phyloP scores from a whole-genome alignment of 805 yeast species.

The Huiozyma naganishii region DNA sequence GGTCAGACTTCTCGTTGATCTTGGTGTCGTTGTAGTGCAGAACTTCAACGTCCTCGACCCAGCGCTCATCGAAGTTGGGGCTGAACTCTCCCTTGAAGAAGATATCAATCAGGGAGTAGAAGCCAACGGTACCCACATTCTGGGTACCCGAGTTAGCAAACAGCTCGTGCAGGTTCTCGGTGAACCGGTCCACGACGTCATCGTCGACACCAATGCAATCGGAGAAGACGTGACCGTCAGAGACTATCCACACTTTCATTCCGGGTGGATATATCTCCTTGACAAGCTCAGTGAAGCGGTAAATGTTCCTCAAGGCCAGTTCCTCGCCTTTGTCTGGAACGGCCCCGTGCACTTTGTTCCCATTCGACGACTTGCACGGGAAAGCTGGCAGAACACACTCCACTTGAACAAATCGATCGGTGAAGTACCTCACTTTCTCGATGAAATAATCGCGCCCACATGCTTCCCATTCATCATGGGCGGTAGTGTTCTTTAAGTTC shows the following conservation, averaged over 20 bases:
- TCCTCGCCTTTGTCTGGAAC: conserved; percentile 48
- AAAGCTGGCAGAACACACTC: conserved; percentile 55
- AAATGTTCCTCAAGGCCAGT: conserved; percentile 31
- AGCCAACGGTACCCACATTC: conserved; percentile 32
- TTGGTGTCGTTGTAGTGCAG: conserved; percentile 32
- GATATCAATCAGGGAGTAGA: conserved; percentile 33
- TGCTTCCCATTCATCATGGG: conserved; percentile 39
- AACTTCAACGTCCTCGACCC: conserved; percentile 24
- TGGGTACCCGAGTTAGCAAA: conserved; percentile 29
- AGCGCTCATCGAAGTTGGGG: conserved; percentile 17
- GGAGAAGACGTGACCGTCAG: conserved; percentile 57
- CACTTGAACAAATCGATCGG: conserved; percentile 36
- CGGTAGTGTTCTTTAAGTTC: conserved; percentile 37
- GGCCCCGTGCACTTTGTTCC: conserved; percentile 37
- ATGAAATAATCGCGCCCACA: conserved; percentile 37
- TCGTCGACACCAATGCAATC: conserved; percentile 57
- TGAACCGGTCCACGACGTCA: conserved; percentile 39
- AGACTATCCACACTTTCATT: conserved; percentile 43
- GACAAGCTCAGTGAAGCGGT: conserved; percentile 25
- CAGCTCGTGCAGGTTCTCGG: conserved; percentile 34
- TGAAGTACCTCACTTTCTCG: conserved; percentile 36
- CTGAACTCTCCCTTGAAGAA: conserved; percentile 26
- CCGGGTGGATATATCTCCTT: conserved; percentile 43
- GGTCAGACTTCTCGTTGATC: conserved; percentile 30
- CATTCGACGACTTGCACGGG: conserved; percentile 54